Evolutionary conservation across 108 stramenopile genomes (phyloP), one percentile per base, ranked within the genome.

Genomic region (Chaetoceros tenuissimus): DNA sequence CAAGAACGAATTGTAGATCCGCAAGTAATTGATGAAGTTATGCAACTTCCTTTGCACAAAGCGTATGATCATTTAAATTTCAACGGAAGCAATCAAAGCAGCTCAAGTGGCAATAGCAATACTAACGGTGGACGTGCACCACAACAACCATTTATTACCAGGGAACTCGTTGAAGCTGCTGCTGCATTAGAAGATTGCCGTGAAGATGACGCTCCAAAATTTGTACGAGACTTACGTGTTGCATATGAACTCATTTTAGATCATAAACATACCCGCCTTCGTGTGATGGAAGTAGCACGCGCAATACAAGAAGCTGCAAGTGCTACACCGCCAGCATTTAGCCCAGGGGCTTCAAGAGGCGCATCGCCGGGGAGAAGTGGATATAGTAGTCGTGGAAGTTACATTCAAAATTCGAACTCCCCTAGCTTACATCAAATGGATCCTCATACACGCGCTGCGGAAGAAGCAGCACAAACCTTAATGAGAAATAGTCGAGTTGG

Each of bases 201-300:
- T 24, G 83, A 89, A 28, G 78, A 74, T 44, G 80, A 79, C 44
- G 81, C 87, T 3, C 85, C 87, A 8, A 94, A 94, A 63, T 65
- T 89, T 25, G 60, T 94, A 54, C 66, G 82, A 61, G 92, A 94
- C 65, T 68, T 98, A 30, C 87, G 93, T 5, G 94, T 95, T 55
- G 95, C 95, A 31, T 98, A 98, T 62, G 97, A 98, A 72, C 82
- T 98, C 5, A 89, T 98, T 55, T 77, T 98, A 22, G 97, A 96
- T 73, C 91, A 95, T 68, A 98, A 98, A 61, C 91, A 94, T 55
- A 94, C 95, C 5, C 84, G 92, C 28, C 81, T 94, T 24, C 85
- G 97, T 49, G 94, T 92, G 24, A 95, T 90, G 87, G 95, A 96
- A 59, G 84, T 92, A 3, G 91, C 92, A 17, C 66, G 89, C 46